phyloP scores from a whole-genome alignment of 1,284 basidiomycete species.

The Pseudozyma thailandica region DNA sequence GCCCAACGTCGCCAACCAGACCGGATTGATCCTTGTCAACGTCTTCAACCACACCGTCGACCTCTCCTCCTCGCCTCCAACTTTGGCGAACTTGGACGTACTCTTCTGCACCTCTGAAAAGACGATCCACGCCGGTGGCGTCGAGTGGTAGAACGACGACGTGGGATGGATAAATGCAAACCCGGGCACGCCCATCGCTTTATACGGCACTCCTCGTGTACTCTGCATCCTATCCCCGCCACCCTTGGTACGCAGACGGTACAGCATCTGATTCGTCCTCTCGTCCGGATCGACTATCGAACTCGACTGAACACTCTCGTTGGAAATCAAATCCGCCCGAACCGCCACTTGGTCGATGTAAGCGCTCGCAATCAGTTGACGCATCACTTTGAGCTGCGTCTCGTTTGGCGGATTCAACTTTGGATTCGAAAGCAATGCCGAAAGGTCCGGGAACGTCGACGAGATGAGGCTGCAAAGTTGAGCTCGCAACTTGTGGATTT shows the following conservation, averaged over 20 bases:
- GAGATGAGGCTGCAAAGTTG: constrained; percentile 72
- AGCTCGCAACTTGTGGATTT: constrained; percentile 94
- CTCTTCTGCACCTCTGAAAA: constrained; percentile 75
- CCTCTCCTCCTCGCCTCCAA: constrained; percentile 9
- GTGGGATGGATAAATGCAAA: constrained; percentile 94
- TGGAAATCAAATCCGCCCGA: constrained; percentile 80
- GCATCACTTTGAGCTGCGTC: constrained; percentile 83
- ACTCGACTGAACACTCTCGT: constrained; percentile 32
- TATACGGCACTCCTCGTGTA: constrained; percentile 84
- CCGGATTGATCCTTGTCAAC: constrained; percentile 76
- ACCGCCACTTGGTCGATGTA: constrained; percentile 97
- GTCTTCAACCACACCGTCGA: constrained; percentile 59
- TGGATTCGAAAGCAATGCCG: constrained; percentile 37
- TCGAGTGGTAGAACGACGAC: constrained; percentile 78
- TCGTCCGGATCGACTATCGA: constrained; percentile 27
- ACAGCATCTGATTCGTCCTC: constrained; percentile 36
- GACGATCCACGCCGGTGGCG: constrained; percentile 86
- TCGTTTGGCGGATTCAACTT: constrained; percentile 55
- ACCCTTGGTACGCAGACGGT: constrained; percentile 57
- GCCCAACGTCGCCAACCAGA: constrained; percentile 86
- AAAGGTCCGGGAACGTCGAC: constrained; percentile 26
- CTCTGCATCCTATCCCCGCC: constrained; percentile 78
- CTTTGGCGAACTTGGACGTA: constrained; percentile 65
- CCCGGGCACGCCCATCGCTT: constrained; percentile 78
- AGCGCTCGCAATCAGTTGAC: constrained; percentile 86